A percentile compares a stretch with the other conserved stretches of the same genome.
phyloP scores from a whole-genome alignment of 2,329 filamentous ascomycete species.

The Trichoderma sp. region DNA sequence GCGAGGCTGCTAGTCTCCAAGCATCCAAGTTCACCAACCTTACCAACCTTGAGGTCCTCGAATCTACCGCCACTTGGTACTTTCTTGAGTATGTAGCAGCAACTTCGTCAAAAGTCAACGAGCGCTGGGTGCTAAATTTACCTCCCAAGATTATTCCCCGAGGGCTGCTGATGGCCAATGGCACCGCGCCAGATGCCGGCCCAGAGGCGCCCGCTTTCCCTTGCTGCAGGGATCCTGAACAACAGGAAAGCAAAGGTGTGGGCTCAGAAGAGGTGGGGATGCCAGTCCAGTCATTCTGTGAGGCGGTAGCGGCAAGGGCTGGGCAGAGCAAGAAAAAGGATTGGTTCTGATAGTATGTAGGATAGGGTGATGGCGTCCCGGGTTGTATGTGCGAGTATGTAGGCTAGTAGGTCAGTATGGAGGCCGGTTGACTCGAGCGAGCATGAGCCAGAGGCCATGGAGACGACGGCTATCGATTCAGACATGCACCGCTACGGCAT shows the following conservation, averaged over 20 bases:
- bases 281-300: constrained; percentile 15
- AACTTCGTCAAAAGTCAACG: no score
- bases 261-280: constrained; percentile 29
- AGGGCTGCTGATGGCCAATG: constrained; percentile 30
- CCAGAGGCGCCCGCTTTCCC: constrained; percentile 28
- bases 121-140: constrained; percentile 13
- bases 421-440: constrained; percentile 8
- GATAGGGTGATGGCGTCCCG: no score
- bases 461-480: constrained; percentile 13
- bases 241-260: constrained; percentile 26
- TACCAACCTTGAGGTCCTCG: no score
- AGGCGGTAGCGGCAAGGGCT: constrained; percentile 27
- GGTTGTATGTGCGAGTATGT: no score
- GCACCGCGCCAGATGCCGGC: constrained; percentile 20
- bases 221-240: constrained; percentile 34
- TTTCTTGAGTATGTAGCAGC: no score
- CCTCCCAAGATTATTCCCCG: constrained; percentile 20
- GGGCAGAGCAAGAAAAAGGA: not conserved
- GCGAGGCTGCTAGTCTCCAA: constrained; percentile 13
- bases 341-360: no score
- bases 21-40: constrained; percentile 1
- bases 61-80: no score
- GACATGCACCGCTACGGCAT: constrained; percentile 1
- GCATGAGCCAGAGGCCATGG: constrained; percentile 8
- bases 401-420: no score